Evolutionary conservation across 2,329 filamentous ascomycete genomes (phyloP), one percentile per base, ranked within the genome.

Genomic region (Paradendryphiella salina): DNA sequence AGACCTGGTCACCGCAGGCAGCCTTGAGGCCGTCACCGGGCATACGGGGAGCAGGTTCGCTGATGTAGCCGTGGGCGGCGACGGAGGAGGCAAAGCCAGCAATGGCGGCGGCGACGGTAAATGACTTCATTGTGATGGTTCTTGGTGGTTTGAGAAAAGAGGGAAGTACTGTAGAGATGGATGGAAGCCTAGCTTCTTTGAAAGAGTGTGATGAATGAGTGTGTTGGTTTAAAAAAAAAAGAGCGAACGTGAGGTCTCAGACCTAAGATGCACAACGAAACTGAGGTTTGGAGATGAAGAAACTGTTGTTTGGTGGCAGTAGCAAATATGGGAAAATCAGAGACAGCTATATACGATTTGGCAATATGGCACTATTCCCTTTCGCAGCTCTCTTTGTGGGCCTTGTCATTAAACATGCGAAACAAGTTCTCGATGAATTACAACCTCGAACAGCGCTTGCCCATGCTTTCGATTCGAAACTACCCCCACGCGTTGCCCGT

Each of bases 1-100:
- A 77, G 61, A 82, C 76, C 69, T 83, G 80, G 54, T 77, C 63
- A 47, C 82, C 81, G 59, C 82, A 85, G 47, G 79, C 77, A 11
- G 75, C 67, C 54, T 74, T 63, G 75, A 82, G 80, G 56, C 79
- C 80, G 36, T 69, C 23, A 39, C 82, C 82, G 15, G 81, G 78
- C 60, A 76, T 70, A 63, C 82, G 79, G 39, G 78, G 71, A 18
- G 65, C 54, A 8, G 82, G 82, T 31, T 63, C 72, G 50, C 66
- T 73, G 67, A 84, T 75, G 66, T 77, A 79, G 58, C 82, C 82
- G 70, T 84, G 82, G 61, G 74, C 80, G 43, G 76, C 72, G 59
- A 78, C 81, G 50, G 76, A 71, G 52, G 76, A 73, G 60, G 75
- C 62, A 32, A 81, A 65, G 62, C 73, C 71, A 58, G 76, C 73